Evolutionary conservation across 805 yeast genomes (phyloP), one percentile per base, ranked within the genome.

Genomic region (Cyberlindnera misumaiensis): DNA sequence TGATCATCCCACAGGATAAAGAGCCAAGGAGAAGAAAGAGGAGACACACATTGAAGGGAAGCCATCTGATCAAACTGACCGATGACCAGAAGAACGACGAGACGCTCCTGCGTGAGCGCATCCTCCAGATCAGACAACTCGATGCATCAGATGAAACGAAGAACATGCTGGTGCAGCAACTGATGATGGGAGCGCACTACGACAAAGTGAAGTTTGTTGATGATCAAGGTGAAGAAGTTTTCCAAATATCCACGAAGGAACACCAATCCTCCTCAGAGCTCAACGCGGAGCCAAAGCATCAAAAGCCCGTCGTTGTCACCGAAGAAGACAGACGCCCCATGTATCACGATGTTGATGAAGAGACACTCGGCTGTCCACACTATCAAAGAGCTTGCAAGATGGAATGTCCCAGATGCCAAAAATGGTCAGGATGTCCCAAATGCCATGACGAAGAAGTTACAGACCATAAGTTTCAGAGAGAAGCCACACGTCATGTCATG

Each of bases 301-400:
- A n/a, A n/a, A 57, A 12, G 45, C 45, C 3, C 40, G 37, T 75
- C 3, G 53, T 66, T 3, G 58, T 78, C 1, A 63, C 72, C 0
- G 71, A 66, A 7, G 51, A 55, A 13, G 87, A 80, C 48, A 64
- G 58, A 30, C 40, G 49, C 16, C 74, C 80, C 1, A 60, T 77
- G 0, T 80, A 65, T 49, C 66, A 68, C 48, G 68, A 70, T 47
- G 51, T 59, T 24, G 61, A 60, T 11, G 62, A 63, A 11, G 63
- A 64, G 2, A 62, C 73, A 2, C 56, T 80, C 22, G 97, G 97
- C 3, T 89, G 97, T 56, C 64, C 63, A 15, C 97, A 89, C 60
- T 89, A 89, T 60, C 83, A 77, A 52, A 64, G 95, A 26, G 80
- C 80, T 43, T 87, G 95, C 62, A 87, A 88, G 56, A 59, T 84